phyloP scores from a whole-genome alignment of 1,284 basidiomycete genomes.

The Fomitopsis schrenkii region DNA sequence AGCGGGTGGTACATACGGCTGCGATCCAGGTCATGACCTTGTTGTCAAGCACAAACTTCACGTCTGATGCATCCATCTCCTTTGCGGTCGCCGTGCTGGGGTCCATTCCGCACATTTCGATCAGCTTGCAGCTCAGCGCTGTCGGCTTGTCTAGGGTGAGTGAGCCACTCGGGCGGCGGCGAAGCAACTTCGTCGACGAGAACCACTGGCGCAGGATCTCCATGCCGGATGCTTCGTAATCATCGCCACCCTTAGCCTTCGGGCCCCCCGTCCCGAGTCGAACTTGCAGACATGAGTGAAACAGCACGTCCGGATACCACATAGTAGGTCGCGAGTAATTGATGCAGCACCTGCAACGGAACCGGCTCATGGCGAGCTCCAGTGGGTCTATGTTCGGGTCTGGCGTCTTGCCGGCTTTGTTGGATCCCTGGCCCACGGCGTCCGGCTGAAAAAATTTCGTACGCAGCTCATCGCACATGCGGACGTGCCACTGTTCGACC shows the following conservation, averaged over 20 bases:
- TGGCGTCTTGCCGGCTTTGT: not conserved
- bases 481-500: not conserved
- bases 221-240: not conserved
- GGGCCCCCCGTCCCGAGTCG: not conserved
- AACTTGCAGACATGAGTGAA: not conserved
- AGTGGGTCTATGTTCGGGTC: not conserved
- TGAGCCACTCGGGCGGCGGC: not conserved
- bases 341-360: not conserved
- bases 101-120: not conserved
- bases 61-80: not conserved
- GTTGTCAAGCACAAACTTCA: not conserved
- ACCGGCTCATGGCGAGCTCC: not conserved
- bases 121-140: not conserved
- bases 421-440: not conserved
- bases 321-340: not conserved
- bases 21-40: not conserved
- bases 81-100: not conserved
- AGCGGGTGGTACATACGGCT: not conserved
- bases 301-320: not conserved
- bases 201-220: too few species aligned
- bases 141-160: not conserved
- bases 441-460: too few species aligned
- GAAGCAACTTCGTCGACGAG: too few species aligned
- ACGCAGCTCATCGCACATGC: not conserved
- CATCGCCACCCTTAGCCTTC: not conserved